Evolutionary conservation across 257 asterid genomes (phyloP).

Genomic region (Rauvolfia tetraphylla): DNA sequence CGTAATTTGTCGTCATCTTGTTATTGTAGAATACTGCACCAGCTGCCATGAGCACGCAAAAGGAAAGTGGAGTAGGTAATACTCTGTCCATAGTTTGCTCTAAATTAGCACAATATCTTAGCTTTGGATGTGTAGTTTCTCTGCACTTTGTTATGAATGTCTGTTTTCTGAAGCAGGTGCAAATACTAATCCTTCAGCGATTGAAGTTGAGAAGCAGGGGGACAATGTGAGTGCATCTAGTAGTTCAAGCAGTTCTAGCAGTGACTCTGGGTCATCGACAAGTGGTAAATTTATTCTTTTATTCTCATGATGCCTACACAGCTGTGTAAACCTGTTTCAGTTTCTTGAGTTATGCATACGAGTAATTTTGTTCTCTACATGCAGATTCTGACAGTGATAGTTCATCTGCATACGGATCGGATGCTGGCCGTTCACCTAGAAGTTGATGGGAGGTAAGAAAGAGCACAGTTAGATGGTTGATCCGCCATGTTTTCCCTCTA

Average conservation of each 20-base stretch:
- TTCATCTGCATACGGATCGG: constrained; percentile 66
- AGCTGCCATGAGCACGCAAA: constrained; percentile 26
- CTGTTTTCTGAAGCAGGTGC: constrained; percentile 32
- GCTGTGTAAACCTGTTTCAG: background rate
- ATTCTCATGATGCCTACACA: background rate
- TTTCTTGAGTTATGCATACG: background rate
- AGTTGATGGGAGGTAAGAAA: constrained; percentile 32
- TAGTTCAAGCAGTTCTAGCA: constrained; percentile 92
- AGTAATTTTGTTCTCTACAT: background rate
- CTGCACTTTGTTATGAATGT: background rate
- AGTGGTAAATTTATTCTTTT: constrained; percentile 50
- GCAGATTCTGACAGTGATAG: constrained; percentile 84
- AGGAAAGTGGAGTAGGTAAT: constrained; percentile 43
- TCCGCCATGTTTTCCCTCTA: background rate
- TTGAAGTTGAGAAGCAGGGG: constrained; percentile 41
- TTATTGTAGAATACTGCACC: constrained; percentile 44
- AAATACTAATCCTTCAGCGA: constrained; percentile 32
- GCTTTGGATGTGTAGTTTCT: background rate
- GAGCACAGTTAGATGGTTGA: constrained; percentile 22
- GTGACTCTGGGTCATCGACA: constrained; percentile 88
- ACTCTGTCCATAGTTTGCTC: background rate
- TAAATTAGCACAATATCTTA: background rate
- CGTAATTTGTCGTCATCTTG: background rate
- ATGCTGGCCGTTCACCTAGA: constrained; percentile 52
- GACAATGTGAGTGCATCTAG: constrained; percentile 59